Evolutionary conservation across 2,329 filamentous ascomycete species (phyloP).

Genomic region (Gnomoniopsis sp.): DNA sequence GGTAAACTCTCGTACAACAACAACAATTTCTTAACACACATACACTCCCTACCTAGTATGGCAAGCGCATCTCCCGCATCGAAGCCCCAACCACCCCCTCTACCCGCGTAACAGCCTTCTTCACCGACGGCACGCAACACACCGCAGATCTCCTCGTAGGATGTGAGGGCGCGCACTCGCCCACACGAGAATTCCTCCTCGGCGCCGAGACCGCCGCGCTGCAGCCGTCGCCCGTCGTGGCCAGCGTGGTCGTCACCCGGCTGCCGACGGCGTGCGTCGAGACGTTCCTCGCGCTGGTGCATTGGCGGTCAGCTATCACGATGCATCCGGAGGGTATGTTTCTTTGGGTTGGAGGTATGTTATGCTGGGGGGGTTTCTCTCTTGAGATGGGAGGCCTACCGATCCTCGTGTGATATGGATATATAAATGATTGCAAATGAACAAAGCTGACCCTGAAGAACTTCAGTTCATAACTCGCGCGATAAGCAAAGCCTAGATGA

Average conservation of each 20-base stretch:
- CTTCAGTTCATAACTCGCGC: neutral
- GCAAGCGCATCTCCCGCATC: constrained; percentile 21
- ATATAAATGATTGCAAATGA: too few relatives aligned
- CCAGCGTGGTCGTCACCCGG: constrained; percentile 11
- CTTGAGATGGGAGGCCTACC: too few relatives aligned
- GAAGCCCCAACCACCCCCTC: neutral
- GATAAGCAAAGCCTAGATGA: constrained; percentile 3
- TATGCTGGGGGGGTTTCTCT: too few relatives aligned
- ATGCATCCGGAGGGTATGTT: constrained; percentile 17
- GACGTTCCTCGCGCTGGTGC: constrained; percentile 1
- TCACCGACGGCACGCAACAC: constrained; percentile 16
- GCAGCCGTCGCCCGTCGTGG: constrained; percentile 8
- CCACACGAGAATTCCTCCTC: constrained; percentile 17
- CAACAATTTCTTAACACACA: too few relatives aligned
- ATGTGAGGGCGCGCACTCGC: constrained; percentile 19
- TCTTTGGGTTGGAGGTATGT: constrained; percentile 23
- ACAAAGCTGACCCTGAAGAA: neutral
- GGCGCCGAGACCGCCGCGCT: constrained; percentile 7
- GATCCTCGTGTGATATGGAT: too few relatives aligned
- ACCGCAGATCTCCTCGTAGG: constrained; percentile 17
- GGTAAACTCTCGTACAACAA: too few relatives aligned
- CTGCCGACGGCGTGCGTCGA: neutral
- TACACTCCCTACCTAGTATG: too few relatives aligned
- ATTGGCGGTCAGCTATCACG: constrained; percentile 5
- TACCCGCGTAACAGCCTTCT: constrained; percentile 4